Evolutionary conservation across 768 basidiomycete genomes (phyloP).

Genomic region (Astraeus odoratus): DNA sequence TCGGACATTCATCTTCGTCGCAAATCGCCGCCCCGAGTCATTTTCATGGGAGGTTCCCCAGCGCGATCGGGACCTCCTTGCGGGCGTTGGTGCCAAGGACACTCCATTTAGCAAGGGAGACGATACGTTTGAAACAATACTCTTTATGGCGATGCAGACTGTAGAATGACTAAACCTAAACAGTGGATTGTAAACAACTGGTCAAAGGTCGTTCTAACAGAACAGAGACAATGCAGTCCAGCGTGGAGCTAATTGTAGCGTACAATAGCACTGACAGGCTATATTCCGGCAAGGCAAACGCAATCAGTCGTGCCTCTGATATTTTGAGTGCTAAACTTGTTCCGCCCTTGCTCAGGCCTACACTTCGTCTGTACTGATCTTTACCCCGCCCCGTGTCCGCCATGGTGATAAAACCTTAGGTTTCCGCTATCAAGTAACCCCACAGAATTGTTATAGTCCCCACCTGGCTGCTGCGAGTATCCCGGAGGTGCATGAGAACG

Average conservation of each 20-base stretch:
- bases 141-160: constrained; percentile 35
- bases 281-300: no score
- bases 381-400: constrained; percentile 7
- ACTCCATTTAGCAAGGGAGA: constrained; percentile 44
- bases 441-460: constrained; percentile 45
- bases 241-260: no score
- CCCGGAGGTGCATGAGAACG: constrained; percentile 48
- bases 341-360: no score
- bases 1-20: constrained; percentile 55
- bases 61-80: constrained; percentile 48
- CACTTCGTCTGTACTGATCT: no score
- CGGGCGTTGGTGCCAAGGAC: constrained; percentile 47
- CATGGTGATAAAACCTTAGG: constrained; percentile 37
- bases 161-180: no score
- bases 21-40: constrained; percentile 51
- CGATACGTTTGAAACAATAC: constrained; percentile 64
- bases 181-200: no score
- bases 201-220: no score
- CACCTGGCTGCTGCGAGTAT: constrained; percentile 35
- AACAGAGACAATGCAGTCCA: no score
- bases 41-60: constrained; percentile 47
- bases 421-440: constrained; percentile 52
- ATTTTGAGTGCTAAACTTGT: no score
- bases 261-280: no score
- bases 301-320: no score